Percentiles rank a stretch among this genome's conserved stretches.
Conservation (phyloP, 495 filamentous ascomycete genomes). For the Penicillium atrosanguineum region DNA sequence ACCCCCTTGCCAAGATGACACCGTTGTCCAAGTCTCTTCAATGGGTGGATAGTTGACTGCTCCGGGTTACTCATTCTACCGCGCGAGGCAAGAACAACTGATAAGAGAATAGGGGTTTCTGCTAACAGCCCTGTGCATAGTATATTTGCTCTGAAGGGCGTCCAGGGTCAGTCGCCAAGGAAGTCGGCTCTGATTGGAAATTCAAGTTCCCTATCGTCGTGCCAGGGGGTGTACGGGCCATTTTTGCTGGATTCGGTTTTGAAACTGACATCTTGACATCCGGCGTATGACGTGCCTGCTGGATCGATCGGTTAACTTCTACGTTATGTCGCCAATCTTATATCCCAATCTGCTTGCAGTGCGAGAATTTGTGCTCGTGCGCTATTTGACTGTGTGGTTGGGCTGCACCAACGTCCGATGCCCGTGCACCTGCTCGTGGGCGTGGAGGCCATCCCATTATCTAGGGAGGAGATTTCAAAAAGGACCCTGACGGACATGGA, state of each 20-base stretch:
- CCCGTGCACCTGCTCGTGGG: conserved; percentile 24
- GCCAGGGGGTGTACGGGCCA: conserved; percentile 25
- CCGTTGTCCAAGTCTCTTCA: conserved; percentile 53
- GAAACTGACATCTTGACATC: conserved; percentile 14
- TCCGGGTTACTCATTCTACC: conserved; percentile 50
- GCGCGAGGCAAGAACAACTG: conserved; percentile 32
- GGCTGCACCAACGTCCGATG: neutral
- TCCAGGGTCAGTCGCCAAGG: conserved; percentile 50
- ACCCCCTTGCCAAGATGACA: conserved; percentile 38
- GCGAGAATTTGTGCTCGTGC: conserved; percentile 20
- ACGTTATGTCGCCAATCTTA: conserved; percentile 14
- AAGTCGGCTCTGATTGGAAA: conserved; percentile 50
- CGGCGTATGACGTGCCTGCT: conserved; percentile 17
- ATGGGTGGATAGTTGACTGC: conserved; percentile 49
- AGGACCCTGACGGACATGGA: neutral
- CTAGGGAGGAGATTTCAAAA: conserved; percentile 19
- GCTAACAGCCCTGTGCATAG: conserved; percentile 8
- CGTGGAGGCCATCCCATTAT: conserved; percentile 17
- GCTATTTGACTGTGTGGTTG: conserved; percentile 19
- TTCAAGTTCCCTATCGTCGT: conserved; percentile 23
- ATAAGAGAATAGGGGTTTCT: neutral
- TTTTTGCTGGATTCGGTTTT: conserved; percentile 17
- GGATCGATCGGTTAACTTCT: conserved; percentile 17
- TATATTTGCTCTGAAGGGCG: conserved; percentile 57
- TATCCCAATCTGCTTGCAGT: conserved; percentile 17